These are phyloP conservation scores for Amaranthus hypochondriacus DNA, from an alignment of 148 eudicot genomes.

Conservation along the genomic window DNA sequence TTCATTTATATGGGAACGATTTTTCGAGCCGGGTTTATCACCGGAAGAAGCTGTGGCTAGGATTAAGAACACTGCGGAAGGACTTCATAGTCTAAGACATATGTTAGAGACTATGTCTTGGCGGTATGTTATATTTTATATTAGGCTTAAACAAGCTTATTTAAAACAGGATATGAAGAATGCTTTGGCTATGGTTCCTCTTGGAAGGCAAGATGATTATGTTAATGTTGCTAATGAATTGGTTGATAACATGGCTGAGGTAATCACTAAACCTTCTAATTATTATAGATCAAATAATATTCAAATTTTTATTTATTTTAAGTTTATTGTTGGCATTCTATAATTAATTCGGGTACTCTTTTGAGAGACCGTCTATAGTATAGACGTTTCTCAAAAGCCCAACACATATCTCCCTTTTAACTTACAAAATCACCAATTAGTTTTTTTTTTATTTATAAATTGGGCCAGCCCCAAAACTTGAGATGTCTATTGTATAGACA, in stretches of 20 bases:
- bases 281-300: no score
- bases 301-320: no score
- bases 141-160: constrained; percentile 63
- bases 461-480: no score
- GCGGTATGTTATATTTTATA: constrained; percentile 75
- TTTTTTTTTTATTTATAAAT: no score
- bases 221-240: constrained; percentile 66
- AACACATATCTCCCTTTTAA: no score
- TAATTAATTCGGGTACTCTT: no score
- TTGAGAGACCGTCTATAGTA: no score
- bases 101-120: constrained; percentile 90
- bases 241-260: constrained; percentile 83
- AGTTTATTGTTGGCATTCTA: no score
- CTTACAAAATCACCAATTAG: no score
- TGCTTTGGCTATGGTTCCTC: constrained; percentile 52
- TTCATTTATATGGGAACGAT: constrained; percentile 61
- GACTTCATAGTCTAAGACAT: constrained; percentile 59
- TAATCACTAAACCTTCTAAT: constrained; percentile 7
- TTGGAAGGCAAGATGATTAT: constrained; percentile 36
- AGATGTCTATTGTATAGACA: no score
- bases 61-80: constrained; percentile 71
- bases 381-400: no score
- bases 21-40: constrained; percentile 72
- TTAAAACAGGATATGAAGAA: constrained; percentile 67
- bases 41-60: constrained; percentile 75